These are phyloP conservation scores for Fragaria iinumae DNA, from an alignment of 306 rosid species.

Conservation along the genomic window DNA sequence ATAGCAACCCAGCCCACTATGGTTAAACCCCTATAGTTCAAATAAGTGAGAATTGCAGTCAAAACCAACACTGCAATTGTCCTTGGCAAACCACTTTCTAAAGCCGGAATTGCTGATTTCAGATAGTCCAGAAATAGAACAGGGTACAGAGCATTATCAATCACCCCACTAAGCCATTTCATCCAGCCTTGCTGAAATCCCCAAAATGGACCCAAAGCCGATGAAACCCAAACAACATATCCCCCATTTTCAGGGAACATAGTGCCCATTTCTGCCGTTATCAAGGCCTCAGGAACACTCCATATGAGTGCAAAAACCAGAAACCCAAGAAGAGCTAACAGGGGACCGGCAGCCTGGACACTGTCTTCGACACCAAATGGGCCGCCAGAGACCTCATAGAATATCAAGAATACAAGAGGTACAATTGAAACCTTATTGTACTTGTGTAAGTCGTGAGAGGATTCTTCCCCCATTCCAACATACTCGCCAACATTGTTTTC, in stretches of 20 bases:
- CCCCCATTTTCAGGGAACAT: slow-evolving; percentile 76
- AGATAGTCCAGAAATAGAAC: slow-evolving; percentile 61
- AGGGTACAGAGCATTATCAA: slow-evolving; percentile 65
- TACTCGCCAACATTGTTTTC: slow-evolving; percentile 7
- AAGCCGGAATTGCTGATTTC: slow-evolving; percentile 50
- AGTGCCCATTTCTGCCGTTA: slow-evolving; percentile 67
- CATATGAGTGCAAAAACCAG: slow-evolving; percentile 50
- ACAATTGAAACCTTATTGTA: slow-evolving; percentile 19
- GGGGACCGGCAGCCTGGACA: slow-evolving; percentile 64
- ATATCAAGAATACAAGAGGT: slow-evolving; percentile 55
- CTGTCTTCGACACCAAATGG: slow-evolving; percentile 66
- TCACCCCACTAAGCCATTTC: slow-evolving; percentile 75
- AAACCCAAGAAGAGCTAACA: slow-evolving; percentile 54
- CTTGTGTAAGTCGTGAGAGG: slow-evolving; percentile 7
- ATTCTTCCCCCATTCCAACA: slow-evolving; percentile 15
- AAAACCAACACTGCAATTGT: slow-evolving; percentile 35
- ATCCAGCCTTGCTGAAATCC: slow-evolving; percentile 71
- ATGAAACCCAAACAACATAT: slow-evolving; percentile 69
- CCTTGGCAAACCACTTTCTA: slow-evolving; percentile 52
- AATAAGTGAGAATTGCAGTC: slow-evolving; percentile 49
- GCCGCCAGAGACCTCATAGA: slow-evolving; percentile 70
- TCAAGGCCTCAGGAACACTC: slow-evolving; percentile 69
- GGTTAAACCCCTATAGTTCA: slow-evolving; percentile 64
- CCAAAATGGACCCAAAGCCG: slow-evolving; percentile 66
- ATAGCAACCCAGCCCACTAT: slow-evolving; percentile 65